Percentiles rank a stretch among this genome's conserved stretches.
phyloP scores from a whole-genome alignment of 2,329 filamentous ascomycete genomes.

The Aspergillus ustus region DNA sequence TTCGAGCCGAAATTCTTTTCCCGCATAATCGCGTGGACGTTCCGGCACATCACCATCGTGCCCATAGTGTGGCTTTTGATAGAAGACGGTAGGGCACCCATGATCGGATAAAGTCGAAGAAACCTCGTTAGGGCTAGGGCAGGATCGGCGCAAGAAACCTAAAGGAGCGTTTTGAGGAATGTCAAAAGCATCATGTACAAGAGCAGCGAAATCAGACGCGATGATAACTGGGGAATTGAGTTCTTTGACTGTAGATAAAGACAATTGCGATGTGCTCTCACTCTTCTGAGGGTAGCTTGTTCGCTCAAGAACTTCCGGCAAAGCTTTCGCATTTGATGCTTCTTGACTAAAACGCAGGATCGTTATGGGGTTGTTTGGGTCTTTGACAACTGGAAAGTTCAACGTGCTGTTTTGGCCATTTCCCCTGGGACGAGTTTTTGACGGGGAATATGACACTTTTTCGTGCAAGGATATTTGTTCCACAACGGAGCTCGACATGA shows the following conservation, averaged over 20 bases:
- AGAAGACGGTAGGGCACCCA: constrained; percentile 70
- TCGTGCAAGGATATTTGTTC: constrained; percentile 24
- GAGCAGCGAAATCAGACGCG: constrained; percentile 24
- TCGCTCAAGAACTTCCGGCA: constrained; percentile 22
- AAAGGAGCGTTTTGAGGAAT: constrained; percentile 28
- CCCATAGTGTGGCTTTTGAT: constrained; percentile 85
- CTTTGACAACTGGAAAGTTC: constrained; percentile 77
- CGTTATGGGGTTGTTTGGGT: constrained; percentile 69
- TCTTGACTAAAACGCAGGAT: constrained; percentile 69
- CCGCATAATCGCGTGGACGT: constrained; percentile 79
- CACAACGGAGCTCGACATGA: constrained; percentile 15
- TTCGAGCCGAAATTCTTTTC: constrained; percentile 78
- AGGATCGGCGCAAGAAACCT: constrained; percentile 31
- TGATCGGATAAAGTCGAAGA: constrained; percentile 60
- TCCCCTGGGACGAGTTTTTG: constrained; percentile 33
- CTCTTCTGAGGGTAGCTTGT: constrained; percentile 13
- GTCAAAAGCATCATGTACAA: constrained; percentile 36
- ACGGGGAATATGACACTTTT: constrained; percentile 29
- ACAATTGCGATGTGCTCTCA: constrained; percentile 23
- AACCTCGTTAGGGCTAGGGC: constrained; percentile 51
- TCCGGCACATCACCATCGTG: constrained; percentile 81
- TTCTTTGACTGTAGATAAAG: constrained; percentile 25
- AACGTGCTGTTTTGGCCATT: constrained; percentile 52
- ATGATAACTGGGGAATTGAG: constrained; percentile 22
- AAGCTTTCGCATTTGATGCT: constrained; percentile 56